phyloP scores from a whole-genome alignment of 139 green algal genomes.

The Chlorella sp. region DNA sequence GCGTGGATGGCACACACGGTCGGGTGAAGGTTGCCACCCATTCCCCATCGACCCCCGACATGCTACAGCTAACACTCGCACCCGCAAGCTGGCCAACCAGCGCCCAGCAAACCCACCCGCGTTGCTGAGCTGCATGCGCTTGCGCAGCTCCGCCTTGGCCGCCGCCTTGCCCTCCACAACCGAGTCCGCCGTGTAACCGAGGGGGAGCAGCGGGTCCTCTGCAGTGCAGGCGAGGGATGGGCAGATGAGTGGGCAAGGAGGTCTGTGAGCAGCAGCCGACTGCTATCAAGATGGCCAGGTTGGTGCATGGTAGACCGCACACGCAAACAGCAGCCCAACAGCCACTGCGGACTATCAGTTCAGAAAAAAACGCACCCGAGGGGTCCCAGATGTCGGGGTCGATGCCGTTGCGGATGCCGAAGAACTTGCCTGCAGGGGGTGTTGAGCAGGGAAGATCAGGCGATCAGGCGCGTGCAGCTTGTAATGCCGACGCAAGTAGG shows the following conservation, averaged over 20 bases:
- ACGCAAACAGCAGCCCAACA: too few species aligned
- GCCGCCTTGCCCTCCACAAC: slow-evolving; percentile 70
- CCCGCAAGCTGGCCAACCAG: not conserved
- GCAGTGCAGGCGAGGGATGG: slow-evolving; percentile 38
- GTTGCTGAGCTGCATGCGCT: slow-evolving; percentile 61
- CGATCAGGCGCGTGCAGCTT: too few species aligned
- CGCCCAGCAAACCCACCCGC: not conserved
- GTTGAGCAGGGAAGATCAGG: not conserved
- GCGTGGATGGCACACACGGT: too few species aligned
- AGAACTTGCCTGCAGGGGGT: slow-evolving; percentile 72
- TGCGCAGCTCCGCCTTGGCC: slow-evolving; percentile 67
- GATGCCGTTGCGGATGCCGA: slow-evolving; percentile 95
- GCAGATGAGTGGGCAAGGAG: slow-evolving; percentile 54
- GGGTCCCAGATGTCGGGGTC: slow-evolving; percentile 98
- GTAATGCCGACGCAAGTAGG: too few species aligned
- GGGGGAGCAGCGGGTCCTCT: slow-evolving; percentile 78
- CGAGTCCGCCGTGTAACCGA: slow-evolving; percentile 67
- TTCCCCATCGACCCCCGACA: not conserved
- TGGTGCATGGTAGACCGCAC: too few species aligned
- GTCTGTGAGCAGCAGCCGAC: too few species aligned
- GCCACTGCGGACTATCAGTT: too few species aligned
- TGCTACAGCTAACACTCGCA: not conserved
- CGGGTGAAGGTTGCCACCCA: too few species aligned
- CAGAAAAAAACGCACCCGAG: slow-evolving; percentile 53
- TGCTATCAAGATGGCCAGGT: too few species aligned